Conservation (phyloP, 2,329 filamentous ascomycete genomes). For the Ophiostoma sp. region DNA sequence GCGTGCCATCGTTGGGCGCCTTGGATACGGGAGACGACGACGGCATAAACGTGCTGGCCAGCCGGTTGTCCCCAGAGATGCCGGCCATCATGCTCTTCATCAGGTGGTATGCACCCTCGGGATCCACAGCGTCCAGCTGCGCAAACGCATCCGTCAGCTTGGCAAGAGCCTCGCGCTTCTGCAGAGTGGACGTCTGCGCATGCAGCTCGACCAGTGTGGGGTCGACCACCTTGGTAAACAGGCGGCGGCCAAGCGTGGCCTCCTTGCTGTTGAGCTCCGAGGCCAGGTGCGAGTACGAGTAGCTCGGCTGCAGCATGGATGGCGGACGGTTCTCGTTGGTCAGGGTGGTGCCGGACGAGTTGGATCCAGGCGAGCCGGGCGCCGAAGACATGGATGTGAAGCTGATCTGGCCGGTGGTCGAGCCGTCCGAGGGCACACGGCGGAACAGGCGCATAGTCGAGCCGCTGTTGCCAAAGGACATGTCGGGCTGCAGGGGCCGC, state of each 20-base stretch:
- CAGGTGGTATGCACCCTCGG: constrained; percentile 82
- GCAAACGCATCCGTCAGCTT: constrained; percentile 81
- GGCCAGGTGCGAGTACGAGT: constrained; percentile 23
- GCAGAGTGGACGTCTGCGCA: constrained; percentile 63
- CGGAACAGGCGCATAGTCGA: constrained; percentile 91
- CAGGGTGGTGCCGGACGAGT: constrained; percentile 32
- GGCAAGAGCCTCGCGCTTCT: constrained; percentile 77
- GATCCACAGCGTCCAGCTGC: constrained; percentile 77
- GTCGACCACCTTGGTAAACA: constrained; percentile 77
- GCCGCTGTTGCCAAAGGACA: constrained; percentile 88
- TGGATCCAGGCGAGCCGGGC: constrained; percentile 31
- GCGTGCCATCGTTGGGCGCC: constrained; percentile 41
- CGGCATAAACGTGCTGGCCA: constrained; percentile 47
- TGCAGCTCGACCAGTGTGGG: constrained; percentile 78
- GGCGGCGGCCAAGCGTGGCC: constrained; percentile 70
- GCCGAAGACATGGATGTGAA: constrained; percentile 31
- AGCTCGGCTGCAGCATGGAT: constrained; percentile 20
- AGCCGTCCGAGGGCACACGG: constrained; percentile 69
- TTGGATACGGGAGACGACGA: constrained; percentile 32
- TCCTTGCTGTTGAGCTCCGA: constrained; percentile 67
- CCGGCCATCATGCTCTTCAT: constrained; percentile 72
- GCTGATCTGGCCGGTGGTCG: constrained; percentile 34
- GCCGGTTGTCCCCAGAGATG: constrained; percentile 63
- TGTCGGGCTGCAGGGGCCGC: constrained; percentile 78
- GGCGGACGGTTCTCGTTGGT: constrained; percentile 62